Evolutionary conservation across 495 filamentous ascomycete species (phyloP).

Genomic region (Daldinia concentrica): DNA sequence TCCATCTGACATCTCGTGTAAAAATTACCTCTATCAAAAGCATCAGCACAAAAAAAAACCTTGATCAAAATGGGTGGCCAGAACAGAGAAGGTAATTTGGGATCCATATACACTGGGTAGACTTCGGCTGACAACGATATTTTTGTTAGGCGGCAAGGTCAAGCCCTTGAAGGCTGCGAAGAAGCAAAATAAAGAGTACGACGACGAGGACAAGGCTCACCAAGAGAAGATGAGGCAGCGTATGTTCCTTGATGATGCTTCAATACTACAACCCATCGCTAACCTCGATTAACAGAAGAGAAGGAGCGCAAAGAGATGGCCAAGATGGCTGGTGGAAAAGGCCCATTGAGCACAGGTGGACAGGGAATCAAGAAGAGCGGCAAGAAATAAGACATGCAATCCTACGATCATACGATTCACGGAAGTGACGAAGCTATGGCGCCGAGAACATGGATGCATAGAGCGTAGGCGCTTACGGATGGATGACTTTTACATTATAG

Average conservation of each 20-base stretch:
- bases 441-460: constrained; percentile 26
- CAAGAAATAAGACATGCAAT: constrained; percentile 71
- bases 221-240: constrained; percentile 77
- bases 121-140: constrained; percentile 32
- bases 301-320: constrained; percentile 80
- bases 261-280: constrained; percentile 3
- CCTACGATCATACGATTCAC: constrained; percentile 20
- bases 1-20: constrained; percentile 13
- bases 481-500: constrained; percentile 29
- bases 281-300: constrained; percentile 62
- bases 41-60: neutral
- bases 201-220: constrained; percentile 80
- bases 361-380: constrained; percentile 93
- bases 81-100: constrained; percentile 69
- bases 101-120: neutral
- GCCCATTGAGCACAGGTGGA: constrained; percentile 71
- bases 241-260: constrained; percentile 49
- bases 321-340: constrained; percentile 68
- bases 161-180: constrained; percentile 85
- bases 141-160: constrained; percentile 75
- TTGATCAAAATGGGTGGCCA: constrained; percentile 68
- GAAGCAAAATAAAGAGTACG: constrained; percentile 77
- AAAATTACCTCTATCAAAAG: constrained; percentile 2
- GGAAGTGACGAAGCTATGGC: constrained; percentile 38
- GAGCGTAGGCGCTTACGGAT: constrained; percentile 38